phyloP scores from a whole-genome alignment of 2,329 filamentous ascomycete species.

The Camillea tinctor region DNA sequence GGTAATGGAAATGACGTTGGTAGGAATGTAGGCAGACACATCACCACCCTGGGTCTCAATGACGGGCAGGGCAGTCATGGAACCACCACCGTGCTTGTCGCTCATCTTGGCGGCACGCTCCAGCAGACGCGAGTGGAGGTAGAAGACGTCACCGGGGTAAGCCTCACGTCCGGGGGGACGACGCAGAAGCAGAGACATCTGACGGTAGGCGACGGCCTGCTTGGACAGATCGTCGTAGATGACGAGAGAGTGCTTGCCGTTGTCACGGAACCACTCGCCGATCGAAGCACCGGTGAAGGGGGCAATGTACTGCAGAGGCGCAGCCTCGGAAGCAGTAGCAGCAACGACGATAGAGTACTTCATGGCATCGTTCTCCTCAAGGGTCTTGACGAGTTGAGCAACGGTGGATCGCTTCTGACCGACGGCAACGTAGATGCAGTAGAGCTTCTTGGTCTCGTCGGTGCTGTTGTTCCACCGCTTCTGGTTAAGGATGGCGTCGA shows the following conservation, averaged over 20 bases:
- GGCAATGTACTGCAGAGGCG: slow-evolving; percentile 89
- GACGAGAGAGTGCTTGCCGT: slow-evolving; percentile 83
- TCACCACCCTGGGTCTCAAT: slow-evolving; percentile 99
- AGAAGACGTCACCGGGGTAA: slow-evolving; percentile 99
- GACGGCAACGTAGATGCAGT: slow-evolving; percentile 98
- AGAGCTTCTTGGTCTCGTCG: slow-evolving; percentile 98
- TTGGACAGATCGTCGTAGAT: slow-evolving; percentile 96
- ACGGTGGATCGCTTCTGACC: slow-evolving; percentile 99
- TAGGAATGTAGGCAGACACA: slow-evolving; percentile 99
- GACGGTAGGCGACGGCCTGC: slow-evolving; percentile 96
- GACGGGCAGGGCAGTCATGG: slow-evolving; percentile 92
- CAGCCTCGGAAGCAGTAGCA: slow-evolving; percentile 95
- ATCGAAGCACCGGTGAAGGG: slow-evolving; percentile 79
- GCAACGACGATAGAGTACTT: slow-evolving; percentile 95
- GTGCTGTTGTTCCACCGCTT: slow-evolving; percentile 88
- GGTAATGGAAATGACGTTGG: slow-evolving; percentile 99
- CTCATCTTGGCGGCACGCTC: slow-evolving; percentile 99
- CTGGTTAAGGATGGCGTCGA: slow-evolving; percentile 99
- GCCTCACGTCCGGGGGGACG: slow-evolving; percentile 98
- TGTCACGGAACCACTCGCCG: slow-evolving; percentile 77
- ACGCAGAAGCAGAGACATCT: slow-evolving; percentile 97
- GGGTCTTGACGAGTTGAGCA: slow-evolving; percentile 98
- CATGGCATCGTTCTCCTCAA: slow-evolving; percentile 99
- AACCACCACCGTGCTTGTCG: slow-evolving; percentile 91
- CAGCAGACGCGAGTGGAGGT: slow-evolving; percentile 97